Evolutionary conservation across 1,284 basidiomycete genomes (phyloP).

Genomic region (Phellopilus nigrolimitatus): DNA sequence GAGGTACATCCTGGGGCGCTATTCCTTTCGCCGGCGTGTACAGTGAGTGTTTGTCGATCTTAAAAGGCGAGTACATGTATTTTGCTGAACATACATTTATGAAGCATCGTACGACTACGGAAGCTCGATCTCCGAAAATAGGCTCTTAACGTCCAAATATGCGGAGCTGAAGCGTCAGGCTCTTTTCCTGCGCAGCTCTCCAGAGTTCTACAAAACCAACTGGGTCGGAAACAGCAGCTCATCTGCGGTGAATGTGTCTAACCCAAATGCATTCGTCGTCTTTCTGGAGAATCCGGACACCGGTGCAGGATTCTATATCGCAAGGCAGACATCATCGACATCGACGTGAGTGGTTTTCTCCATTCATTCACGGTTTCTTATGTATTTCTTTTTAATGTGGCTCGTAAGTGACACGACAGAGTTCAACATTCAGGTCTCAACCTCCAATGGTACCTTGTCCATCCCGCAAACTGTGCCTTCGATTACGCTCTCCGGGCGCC

Average conservation of each 20-base stretch:
- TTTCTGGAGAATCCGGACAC: slow-evolving; percentile 65
- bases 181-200: slow-evolving; percentile 69
- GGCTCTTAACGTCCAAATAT: slow-evolving; percentile 64
- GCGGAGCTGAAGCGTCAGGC: slow-evolving; percentile 72
- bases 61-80: too few species aligned
- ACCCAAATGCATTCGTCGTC: slow-evolving; percentile 52
- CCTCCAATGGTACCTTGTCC: slow-evolving; percentile 43
- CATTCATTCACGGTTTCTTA: background rate
- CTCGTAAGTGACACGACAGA: slow-evolving; percentile 38
- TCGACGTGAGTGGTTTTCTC: slow-evolving; percentile 49
- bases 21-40: slow-evolving; percentile 30
- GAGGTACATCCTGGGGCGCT: slow-evolving; percentile 31
- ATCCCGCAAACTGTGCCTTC: slow-evolving; percentile 47
- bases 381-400: slow-evolving; percentile 6
- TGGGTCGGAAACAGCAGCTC: slow-evolving; percentile 59
- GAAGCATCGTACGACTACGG: slow-evolving; percentile 25
- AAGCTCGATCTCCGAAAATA: slow-evolving; percentile 43
- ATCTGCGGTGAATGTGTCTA: slow-evolving; percentile 44
- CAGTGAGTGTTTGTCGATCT: too few species aligned
- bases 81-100: slow-evolving; percentile 30
- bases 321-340: slow-evolving; percentile 59
- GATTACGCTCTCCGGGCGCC: slow-evolving; percentile 59
- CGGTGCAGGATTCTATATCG: slow-evolving; percentile 61
- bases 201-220: slow-evolving; percentile 72
- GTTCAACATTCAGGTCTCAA: slow-evolving; percentile 49